Conservation (phyloP, 306 rosid species). For the Quercus engelmannii region DNA sequence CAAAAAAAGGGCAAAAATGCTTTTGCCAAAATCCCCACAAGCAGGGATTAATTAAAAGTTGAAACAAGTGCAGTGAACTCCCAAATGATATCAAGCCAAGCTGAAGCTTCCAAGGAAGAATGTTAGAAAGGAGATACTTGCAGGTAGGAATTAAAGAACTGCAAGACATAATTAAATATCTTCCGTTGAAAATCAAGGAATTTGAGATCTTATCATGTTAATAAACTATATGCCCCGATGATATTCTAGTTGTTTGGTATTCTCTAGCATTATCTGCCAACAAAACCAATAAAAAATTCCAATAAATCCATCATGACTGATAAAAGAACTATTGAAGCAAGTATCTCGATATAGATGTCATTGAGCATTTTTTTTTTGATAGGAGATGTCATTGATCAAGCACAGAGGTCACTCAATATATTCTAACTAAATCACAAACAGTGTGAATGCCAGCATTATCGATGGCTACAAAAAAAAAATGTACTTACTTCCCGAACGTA, state of each 20-base stretch:
- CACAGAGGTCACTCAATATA: neutral
- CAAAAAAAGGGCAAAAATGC: neutral
- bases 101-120: neutral
- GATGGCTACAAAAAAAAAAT: neutral
- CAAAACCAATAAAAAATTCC: neutral
- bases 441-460: neutral
- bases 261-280: no score
- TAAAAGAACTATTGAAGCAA: slow-evolving; percentile 17
- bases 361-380: neutral
- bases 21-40: neutral
- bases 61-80: neutral
- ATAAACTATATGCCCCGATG: slow-evolving; percentile 43
- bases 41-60: no score
- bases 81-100: neutral
- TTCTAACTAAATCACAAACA: neutral
- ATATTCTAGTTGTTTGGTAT: slow-evolving; percentile 72
- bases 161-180: neutral
- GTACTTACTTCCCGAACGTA: slow-evolving; percentile 65
- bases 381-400: neutral
- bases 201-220: slow-evolving; percentile 13
- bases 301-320: neutral
- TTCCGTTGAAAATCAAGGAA: neutral
- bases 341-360: neutral
- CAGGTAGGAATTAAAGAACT: neutral
- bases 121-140: neutral